Percentiles rank a stretch among this genome's conserved stretches.
These are phyloP conservation scores for Colletotrichum acutatum DNA, from an alignment of 2,329 filamentous ascomycete species.

Conservation along the genomic window DNA sequence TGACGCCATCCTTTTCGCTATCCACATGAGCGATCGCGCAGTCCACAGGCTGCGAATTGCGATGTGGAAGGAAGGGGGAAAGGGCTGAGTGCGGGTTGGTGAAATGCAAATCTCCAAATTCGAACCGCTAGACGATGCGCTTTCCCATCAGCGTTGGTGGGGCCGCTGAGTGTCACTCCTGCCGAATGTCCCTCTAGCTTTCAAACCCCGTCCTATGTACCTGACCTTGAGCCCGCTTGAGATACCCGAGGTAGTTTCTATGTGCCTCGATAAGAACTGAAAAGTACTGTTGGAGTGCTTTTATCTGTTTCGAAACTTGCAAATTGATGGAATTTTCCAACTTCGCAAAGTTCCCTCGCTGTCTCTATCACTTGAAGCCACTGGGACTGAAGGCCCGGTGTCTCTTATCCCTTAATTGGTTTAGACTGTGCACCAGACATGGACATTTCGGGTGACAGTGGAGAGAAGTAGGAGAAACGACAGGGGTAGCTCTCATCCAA, in stretches of 20 bases:
- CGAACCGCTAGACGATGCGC: slow-evolving; percentile 23
- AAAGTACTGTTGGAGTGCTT: background rate
- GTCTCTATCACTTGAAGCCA: background rate
- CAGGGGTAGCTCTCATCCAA: slow-evolving; percentile 33
- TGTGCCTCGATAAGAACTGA: background rate
- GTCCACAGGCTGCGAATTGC: slow-evolving; percentile 4
- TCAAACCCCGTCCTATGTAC: background rate
- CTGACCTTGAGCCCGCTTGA: background rate
- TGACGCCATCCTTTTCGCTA: slow-evolving; percentile 57
- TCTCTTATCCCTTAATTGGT: background rate
- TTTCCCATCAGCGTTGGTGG: slow-evolving; percentile 13
- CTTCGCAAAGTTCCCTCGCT: background rate
- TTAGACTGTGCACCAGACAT: background rate
- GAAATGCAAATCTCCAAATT: slow-evolving; percentile 5
- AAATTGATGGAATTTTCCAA: background rate
- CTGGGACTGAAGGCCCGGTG: background rate
- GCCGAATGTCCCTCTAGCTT: background rate
- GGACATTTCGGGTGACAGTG: background rate
- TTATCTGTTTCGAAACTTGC: background rate
- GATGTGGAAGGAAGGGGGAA: background rate
- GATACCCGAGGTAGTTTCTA: background rate
- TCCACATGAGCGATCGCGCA: slow-evolving; percentile 33
- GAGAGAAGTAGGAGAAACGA: background rate
- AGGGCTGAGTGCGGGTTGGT: background rate
- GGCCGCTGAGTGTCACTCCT: background rate